Conservation (phyloP, 2,329 filamentous ascomycete genomes). For the Aureobasidium sp. region DNA sequence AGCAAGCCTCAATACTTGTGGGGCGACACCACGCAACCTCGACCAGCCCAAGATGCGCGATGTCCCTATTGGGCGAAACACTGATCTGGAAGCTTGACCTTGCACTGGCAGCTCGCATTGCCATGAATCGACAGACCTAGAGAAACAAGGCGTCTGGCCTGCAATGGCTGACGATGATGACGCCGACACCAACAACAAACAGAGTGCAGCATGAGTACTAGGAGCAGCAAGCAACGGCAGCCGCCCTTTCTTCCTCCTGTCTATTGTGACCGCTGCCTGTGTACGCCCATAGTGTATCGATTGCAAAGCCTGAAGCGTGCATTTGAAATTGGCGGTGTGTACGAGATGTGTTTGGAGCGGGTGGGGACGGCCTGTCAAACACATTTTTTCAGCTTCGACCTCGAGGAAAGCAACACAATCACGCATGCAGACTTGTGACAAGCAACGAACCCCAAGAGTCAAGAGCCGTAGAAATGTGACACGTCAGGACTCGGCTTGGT, state of each 20-base stretch:
- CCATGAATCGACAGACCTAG: constrained; percentile 3
- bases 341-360: constrained; percentile 9
- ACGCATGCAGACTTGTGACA: constrained; percentile 14
- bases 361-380: constrained; percentile 14
- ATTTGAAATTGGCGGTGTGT: constrained; percentile 14
- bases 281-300: neutral
- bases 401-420: constrained; percentile 11
- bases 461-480: constrained; percentile 11
- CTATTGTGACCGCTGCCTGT: constrained; percentile 7
- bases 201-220: neutral
- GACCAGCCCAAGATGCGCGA: constrained; percentile 4
- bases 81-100: neutral
- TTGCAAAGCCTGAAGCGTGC: constrained; percentile 12
- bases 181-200: constrained; percentile 6
- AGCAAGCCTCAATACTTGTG: neutral
- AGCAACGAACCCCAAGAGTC: constrained; percentile 9
- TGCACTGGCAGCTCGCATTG: constrained; percentile 1
- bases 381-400: constrained; percentile 4
- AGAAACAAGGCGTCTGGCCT: constrained; percentile 9
- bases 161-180: constrained; percentile 8
- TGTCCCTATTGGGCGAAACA: constrained; percentile 1
- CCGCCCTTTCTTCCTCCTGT: neutral
- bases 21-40: constrained; percentile 9
- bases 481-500: constrained; percentile 13
- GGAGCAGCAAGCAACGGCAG: constrained; percentile 11